These are phyloP conservation scores for Penicillium subrubescens DNA, from an alignment of 495 filamentous ascomycete species.

Conservation along the genomic window DNA sequence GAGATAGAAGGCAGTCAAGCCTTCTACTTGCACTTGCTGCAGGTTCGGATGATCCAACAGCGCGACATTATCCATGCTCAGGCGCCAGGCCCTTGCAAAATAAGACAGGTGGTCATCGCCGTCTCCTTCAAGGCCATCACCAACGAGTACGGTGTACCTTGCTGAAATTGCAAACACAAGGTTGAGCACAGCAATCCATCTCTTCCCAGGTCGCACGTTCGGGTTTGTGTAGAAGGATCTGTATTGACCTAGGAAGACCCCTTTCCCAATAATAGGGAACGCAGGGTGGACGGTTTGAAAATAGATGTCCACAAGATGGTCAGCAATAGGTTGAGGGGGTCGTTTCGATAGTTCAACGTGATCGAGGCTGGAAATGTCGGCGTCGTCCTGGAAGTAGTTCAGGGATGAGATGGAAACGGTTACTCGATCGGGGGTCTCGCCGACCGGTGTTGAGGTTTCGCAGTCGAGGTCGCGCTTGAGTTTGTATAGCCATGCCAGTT, in stretches of 20 bases:
- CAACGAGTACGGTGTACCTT: conserved; percentile 46
- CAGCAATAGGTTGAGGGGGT: conserved; percentile 52
- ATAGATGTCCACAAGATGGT: conserved; percentile 56
- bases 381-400: conserved; percentile 61
- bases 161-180: conserved; percentile 67
- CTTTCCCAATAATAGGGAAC: conserved; percentile 61
- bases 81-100: conserved; percentile 59
- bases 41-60: conserved; percentile 58
- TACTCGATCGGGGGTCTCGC: conserved; percentile 26
- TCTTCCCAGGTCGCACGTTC: conserved; percentile 40
- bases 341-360: conserved; percentile 50
- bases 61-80: conserved; percentile 50
- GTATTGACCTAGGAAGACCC: conserved; percentile 45
- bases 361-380: conserved; percentile 42
- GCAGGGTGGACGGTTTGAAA: conserved; percentile 58
- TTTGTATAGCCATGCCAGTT: conserved; percentile 61
- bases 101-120: conserved; percentile 55
- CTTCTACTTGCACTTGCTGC: conserved; percentile 59
- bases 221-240: conserved; percentile 39
- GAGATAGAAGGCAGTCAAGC: conserved; percentile 61
- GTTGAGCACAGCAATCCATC: conserved; percentile 64
- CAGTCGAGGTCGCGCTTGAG: conserved; percentile 43
- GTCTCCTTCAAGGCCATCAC: conserved; percentile 36
- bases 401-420: conserved; percentile 37
- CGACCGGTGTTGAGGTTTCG: conserved; percentile 10